Evolutionary conservation across 441 rosid genomes (phyloP).

Genomic region (Erodium texanum): DNA sequence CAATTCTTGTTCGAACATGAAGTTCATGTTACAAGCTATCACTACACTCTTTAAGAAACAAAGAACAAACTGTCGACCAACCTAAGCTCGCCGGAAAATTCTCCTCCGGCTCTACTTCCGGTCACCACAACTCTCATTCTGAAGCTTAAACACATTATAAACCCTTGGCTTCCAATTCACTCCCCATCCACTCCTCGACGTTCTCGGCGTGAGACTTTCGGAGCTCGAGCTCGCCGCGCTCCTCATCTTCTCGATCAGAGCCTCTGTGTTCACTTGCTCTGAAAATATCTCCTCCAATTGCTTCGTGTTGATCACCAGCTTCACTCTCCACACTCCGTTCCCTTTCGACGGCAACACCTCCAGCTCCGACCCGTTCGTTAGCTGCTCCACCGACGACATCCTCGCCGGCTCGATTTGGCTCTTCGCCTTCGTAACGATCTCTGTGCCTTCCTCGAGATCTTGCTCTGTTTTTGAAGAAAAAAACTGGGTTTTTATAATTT

Average conservation of each 20-base stretch:
- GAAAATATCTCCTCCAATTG: slow-evolving; percentile 2
- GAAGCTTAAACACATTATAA: not conserved
- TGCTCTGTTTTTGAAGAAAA: no score
- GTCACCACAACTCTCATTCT: not conserved
- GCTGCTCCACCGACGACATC: not conserved
- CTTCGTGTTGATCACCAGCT: not conserved
- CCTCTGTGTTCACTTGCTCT: not conserved
- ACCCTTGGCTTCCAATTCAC: not conserved
- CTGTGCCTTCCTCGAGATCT: no score
- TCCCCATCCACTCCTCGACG: not conserved
- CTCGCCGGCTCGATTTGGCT: not conserved
- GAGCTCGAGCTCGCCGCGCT: not conserved
- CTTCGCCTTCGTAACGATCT: no score
- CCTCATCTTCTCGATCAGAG: not conserved
- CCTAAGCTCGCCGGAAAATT: not conserved
- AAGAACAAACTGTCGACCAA: not conserved
- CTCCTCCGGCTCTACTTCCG: not conserved
- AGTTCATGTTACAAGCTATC: not conserved
- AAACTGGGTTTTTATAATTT: no score
- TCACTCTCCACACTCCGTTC: not conserved
- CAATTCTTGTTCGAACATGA: not conserved
- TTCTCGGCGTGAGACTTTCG: not conserved
- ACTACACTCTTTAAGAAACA: not conserved
- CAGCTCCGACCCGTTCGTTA: not conserved
- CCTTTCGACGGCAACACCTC: slow-evolving; percentile 1